Percentiles rank a stretch among this genome's conserved stretches.
Conservation (phyloP, 75 land plant species). For the Cunninghamia lanceolata region DNA sequence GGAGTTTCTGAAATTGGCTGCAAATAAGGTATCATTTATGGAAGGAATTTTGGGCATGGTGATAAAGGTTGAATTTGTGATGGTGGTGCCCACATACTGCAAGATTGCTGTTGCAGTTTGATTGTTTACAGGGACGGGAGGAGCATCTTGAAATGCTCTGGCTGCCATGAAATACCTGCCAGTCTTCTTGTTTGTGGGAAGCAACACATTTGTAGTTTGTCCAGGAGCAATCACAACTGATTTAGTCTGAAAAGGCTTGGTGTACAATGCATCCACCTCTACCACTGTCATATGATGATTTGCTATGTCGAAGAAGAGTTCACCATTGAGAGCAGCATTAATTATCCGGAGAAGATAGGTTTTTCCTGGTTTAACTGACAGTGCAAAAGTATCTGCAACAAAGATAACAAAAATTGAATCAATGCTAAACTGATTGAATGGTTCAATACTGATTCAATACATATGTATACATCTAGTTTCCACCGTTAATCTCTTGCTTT, state of each 20-base stretch:
- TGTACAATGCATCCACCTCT: constrained; percentile 67
- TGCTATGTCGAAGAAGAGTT: constrained; percentile 68
- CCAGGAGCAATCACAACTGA: constrained; percentile 61
- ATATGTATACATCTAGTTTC: no score
- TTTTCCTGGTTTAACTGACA: constrained; percentile 53
- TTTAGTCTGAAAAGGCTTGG: constrained; percentile 56
- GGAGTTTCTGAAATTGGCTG: constrained; percentile 23
- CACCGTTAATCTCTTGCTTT: no score
- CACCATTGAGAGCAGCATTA: constrained; percentile 68
- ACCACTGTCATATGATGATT: constrained; percentile 64
- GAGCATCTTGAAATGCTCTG: constrained; percentile 47
- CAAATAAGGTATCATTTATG: constrained; percentile 46
- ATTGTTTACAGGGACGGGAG: constrained; percentile 53
- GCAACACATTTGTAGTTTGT: constrained; percentile 62
- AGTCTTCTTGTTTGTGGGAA: constrained; percentile 29
- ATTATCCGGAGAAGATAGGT: constrained; percentile 65
- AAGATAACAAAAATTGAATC: neutral
- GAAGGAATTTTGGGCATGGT: constrained; percentile 40
- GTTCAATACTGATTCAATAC: neutral
- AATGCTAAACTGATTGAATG: neutral
- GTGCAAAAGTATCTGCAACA: constrained; percentile 43
- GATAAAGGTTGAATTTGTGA: constrained; percentile 35
- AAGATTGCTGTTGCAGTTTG: constrained; percentile 59
- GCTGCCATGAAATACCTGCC: constrained; percentile 67
- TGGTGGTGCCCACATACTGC: constrained; percentile 38